These are phyloP conservation scores for Diaporthe vexans DNA, from an alignment of 2,329 filamentous ascomycete genomes.

Conservation along the genomic window DNA sequence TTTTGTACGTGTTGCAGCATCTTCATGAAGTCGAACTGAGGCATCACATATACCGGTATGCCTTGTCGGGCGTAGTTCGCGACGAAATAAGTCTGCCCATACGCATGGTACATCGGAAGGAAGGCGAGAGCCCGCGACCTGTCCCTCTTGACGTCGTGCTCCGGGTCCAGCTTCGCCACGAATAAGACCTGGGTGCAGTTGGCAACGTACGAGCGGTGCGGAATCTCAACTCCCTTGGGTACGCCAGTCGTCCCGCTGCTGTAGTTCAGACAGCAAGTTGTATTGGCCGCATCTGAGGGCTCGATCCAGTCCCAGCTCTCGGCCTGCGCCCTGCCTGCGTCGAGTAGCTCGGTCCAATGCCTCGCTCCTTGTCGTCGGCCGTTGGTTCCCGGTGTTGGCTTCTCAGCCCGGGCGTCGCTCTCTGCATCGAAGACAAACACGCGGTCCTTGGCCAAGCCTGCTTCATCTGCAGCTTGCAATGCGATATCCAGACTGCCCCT, in stretches of 20 bases:
- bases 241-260: conserved; percentile 84
- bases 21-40: conserved; percentile 80
- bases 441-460: conserved; percentile 65
- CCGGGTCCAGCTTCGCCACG: conserved; percentile 59
- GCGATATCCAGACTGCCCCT: conserved; percentile 72
- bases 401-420: conserved; percentile 52
- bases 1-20: conserved; percentile 78
- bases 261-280: conserved; percentile 82
- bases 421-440: conserved; percentile 77
- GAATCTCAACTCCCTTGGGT: conserved; percentile 87
- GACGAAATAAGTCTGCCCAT: conserved; percentile 79
- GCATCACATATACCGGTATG: conserved; percentile 84
- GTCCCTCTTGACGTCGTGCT: conserved; percentile 59
- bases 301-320: conserved; percentile 74
- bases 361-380: conserved; percentile 56
- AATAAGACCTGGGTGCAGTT: conserved; percentile 75
- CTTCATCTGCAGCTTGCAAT: conserved; percentile 73
- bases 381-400: conserved; percentile 44
- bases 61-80: conserved; percentile 68
- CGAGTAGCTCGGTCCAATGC: conserved; percentile 77
- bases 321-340: conserved; percentile 61
- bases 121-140: conserved; percentile 70
- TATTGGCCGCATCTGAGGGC: conserved; percentile 62
- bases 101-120: conserved; percentile 83
- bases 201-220: conserved; percentile 82